Conservation (phyloP, 2,329 filamentous ascomycete genomes). For the Botrytis pseudocinerea region DNA sequence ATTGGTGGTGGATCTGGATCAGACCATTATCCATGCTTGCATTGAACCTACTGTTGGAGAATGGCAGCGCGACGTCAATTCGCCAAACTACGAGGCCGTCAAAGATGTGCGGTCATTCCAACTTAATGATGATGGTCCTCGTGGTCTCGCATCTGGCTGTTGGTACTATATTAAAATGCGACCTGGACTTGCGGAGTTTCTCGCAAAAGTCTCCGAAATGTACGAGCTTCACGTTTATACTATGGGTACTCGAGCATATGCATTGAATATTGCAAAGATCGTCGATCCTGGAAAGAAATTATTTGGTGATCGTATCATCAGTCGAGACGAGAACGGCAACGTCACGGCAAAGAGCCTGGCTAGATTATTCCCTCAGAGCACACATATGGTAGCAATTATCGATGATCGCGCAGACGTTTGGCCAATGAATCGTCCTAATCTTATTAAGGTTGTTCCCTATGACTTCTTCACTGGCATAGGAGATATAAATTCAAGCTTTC, state of each 20-base stretch:
- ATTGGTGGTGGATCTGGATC: conserved; percentile 93
- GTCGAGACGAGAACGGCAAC: conserved; percentile 94
- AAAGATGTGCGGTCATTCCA: conserved; percentile 88
- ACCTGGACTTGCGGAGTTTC: conserved; percentile 78
- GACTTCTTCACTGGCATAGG: conserved; percentile 98
- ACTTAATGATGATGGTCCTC: conserved; percentile 79
- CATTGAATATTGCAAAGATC: conserved; percentile 85
- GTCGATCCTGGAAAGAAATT: conserved; percentile 87
- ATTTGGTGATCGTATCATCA: conserved; percentile 93
- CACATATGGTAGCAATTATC: conserved; percentile 99
- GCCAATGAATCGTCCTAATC: conserved; percentile 83
- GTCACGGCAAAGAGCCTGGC: conserved; percentile 88
- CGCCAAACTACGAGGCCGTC: conserved; percentile 88
- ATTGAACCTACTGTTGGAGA: conserved; percentile 95
- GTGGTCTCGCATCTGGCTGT: conserved; percentile 67
- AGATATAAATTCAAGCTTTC: conserved; percentile 96
- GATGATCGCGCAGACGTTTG: conserved; percentile 96
- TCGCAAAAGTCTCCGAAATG: conserved; percentile 72
- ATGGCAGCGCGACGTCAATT: conserved; percentile 85
- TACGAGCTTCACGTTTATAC: conserved; percentile 99
- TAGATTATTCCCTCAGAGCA: conserved; percentile 91
- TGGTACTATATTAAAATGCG: conserved; percentile 99
- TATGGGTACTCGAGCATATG: conserved; percentile 98
- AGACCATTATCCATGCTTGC: conserved; percentile 97
- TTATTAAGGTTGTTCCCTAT: conserved; percentile 93